Base-by-base conservation (phyloP, 768 basidiomycete genomes). In the Trametes maxima region DNA sequence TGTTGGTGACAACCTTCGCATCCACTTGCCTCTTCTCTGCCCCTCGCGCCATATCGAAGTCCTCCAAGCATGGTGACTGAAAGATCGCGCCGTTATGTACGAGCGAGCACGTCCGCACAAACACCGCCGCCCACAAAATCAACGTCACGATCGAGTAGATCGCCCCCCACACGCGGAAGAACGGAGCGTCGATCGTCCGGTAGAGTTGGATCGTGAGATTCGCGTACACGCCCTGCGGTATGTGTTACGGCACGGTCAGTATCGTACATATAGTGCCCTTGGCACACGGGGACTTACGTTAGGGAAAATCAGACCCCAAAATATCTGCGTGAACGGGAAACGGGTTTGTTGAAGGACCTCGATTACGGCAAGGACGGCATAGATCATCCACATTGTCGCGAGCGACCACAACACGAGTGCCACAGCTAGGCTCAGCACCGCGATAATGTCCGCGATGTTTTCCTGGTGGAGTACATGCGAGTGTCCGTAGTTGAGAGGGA, bases 261-360 rank as follows among this genome's bases (percentile, higher is more conserved):
- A 44, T 21, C 21, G 5, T 24, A 22, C 13, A 13, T 8, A 46
- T 7, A 12, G 21, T 24, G 21, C 21, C 21, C 21, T 35, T 6
- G 24, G 42, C 17, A 50, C 36, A 37, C 16, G 52, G 39, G 46
- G 36, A 72, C 83, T 40, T 63, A 84, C 89, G 63, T 88, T 89
- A 5, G 89, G 88, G 68, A 90, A 90, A 63, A 89, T 83, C 42
- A 87, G 71, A 8, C 85, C 85, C 89, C 89, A 90, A 66, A 82
- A 86, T 0, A 82, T 75, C 17, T 87, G 69, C 57, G 76, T 77
- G 71, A 89, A 90, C 7, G 79, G 74, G 21, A 88, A 72, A 1
- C 67, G 73, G 0, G 70, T 69, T 45, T 74, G 76, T 16, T 79
- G 75, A 0, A 82, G 61, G 1, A 78, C 74, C 25, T 82, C 70